Percentiles rank a stretch among this genome's conserved stretches.
These are phyloP conservation scores for Erucastrum elatum DNA, from an alignment of 345 rosid species.

Conservation along the genomic window DNA sequence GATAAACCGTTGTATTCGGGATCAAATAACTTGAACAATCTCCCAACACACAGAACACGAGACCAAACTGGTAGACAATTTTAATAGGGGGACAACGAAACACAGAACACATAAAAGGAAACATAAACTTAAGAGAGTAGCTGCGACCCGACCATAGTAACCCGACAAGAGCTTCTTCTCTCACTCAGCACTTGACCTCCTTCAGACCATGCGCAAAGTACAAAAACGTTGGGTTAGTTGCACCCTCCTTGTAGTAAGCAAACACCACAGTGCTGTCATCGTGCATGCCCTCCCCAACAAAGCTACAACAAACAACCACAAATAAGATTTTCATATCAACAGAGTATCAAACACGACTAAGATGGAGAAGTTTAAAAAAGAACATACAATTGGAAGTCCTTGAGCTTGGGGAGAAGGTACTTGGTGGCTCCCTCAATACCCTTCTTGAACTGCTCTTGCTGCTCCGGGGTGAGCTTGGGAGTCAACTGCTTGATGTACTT, in stretches of 20 bases:
- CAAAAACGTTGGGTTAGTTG: conserved; percentile 89
- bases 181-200: conserved; percentile 84
- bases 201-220: conserved; percentile 81
- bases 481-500: conserved; percentile 75
- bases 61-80: conserved; percentile 19
- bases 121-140: conserved; percentile 27
- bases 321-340: background rate
- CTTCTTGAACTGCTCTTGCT: conserved; percentile 63
- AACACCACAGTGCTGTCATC: conserved; percentile 74
- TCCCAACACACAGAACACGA: background rate
- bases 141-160: conserved; percentile 33
- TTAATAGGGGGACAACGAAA: conserved; percentile 21
- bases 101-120: conserved; percentile 4
- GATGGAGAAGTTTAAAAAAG: background rate
- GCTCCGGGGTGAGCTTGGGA: conserved; percentile 55
- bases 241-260: conserved; percentile 97
- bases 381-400: conserved; percentile 89
- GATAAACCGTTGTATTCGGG: conserved; percentile 23
- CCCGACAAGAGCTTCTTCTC: conserved; percentile 29
- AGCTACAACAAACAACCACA: conserved; percentile 45
- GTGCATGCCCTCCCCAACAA: conserved; percentile 91
- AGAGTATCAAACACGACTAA: too few relatives aligned
- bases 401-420: conserved; percentile 74
- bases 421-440: conserved; percentile 90
- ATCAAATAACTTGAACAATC: conserved; percentile 17